Evolutionary conservation across 2,329 filamentous ascomycete species (phyloP), one percentile per base, ranked within the genome.

Genomic region (Aspergillus ochraceoroseus): DNA sequence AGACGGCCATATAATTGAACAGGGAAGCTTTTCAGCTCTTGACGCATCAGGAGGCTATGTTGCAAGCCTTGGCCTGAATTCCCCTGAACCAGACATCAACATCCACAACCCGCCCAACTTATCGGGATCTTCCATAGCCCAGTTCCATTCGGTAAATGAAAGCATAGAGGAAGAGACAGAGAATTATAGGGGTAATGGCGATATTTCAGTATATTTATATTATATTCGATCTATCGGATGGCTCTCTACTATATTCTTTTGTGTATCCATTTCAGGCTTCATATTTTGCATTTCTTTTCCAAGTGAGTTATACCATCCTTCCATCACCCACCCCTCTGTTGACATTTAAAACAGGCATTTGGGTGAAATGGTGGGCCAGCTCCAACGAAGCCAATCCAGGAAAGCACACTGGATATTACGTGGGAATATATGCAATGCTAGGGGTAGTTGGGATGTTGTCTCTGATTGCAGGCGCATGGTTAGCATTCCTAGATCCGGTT

Each of bases 221-320:
- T 68, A 69, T 37, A 45, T 64, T 15, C 48, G 54, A 15, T 58
- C 64, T 1, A 62, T 68, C 14, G 66, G 66, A 4, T 63, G 58
- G 59, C 1, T 59, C 4, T 54, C 61, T 2, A 57, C 62, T 0
- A 30, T 59, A 3, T 29, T 60, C 5, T 71, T 67, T 40, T 54
- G 62, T 6, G 49, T 70, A 19, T 54, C 62, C 9, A 64, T 67
- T 40, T 58, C 52, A 8, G 56, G 48, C 3, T 67, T 67, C 35
- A 59, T 64, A 12, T 67, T 67, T 43, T 62, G 61, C 32, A 65
- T 70, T 28, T 66, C 63, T 1, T 67, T 66, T 47, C 64, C 64
- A 32, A 64, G 62, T 62, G 51, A 49, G 58, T 45, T 25, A 5
- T 11, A 8, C 4, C 9, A 5, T 7, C 6, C 9, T n/a, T 5